Base-by-base conservation (phyloP, 164 flowering plant genomes). In the Aristolochia contorta region DNA sequence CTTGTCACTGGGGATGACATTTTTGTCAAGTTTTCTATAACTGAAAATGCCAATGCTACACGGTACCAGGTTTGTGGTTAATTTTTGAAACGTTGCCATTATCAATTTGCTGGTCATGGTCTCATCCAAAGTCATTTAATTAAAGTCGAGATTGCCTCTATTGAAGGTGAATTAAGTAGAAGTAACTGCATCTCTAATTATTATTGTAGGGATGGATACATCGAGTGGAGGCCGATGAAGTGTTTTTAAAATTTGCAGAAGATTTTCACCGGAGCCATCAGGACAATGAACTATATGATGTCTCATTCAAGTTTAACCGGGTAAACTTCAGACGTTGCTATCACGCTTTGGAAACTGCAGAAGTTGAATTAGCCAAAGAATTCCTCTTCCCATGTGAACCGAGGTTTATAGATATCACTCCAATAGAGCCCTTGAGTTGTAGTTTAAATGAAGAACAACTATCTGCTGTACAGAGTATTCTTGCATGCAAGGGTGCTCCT, bases 171-270 rank as follows among this genome's bases (percentile, higher is more conserved):
- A 58, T 16, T 58, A 14, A 6, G 21, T 55, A 43, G 5, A 45
- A 3, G 4, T 49, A 18, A 49, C 53, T 49, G n/a, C 53, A 4
- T 49, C 15, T 49, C 19, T 21, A 23, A 58, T n/a, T 67, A 19
- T n/a, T 49, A 16, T 49, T 71, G 43, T 78, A 91, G 97, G 97
- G 97, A 43, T 76, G 19, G 61, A 72, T 91, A 6, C 79, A 82
- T 65, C 83, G 90, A n/a, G 91, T 91, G 22, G 96, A 91, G 68
- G 84, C 97, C 60, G 97, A 91, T 68, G 82, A 84, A 67, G 92
- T 91, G 41, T 69, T 65, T 50, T 60, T 91, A 70, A 74, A 60
- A 60, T 86, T 91, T 71, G 76, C 63, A 13, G 51, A 65, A 25
- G 87, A 79, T 9, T 80, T 91, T 62, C 89, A 85, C 67, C 7